Evolutionary conservation across 1,284 basidiomycete species (phyloP).

Genomic region (Salmacisia buchloeana): DNA sequence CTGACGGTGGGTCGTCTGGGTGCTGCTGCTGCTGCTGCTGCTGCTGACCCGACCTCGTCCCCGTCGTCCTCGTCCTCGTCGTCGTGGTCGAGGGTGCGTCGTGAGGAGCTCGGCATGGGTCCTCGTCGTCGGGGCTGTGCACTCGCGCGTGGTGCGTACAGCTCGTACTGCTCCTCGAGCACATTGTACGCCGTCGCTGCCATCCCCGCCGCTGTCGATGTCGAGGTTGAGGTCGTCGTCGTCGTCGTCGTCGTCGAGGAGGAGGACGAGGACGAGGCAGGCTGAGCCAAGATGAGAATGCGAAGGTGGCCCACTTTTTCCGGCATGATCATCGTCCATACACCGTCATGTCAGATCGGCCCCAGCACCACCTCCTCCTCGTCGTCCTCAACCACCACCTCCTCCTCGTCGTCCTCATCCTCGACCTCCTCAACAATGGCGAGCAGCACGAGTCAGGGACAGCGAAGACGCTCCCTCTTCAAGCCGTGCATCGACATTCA

Average conservation of each 20-base stretch:
- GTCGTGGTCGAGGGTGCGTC: not conserved
- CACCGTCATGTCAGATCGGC: no score
- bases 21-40: not conserved
- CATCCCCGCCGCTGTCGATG: not conserved
- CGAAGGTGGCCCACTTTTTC: not conserved
- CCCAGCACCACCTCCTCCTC: no score
- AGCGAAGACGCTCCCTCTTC: slow-evolving; percentile 56
- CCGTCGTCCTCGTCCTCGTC: no score
- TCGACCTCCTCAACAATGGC: no score
- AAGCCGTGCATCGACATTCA: slow-evolving; percentile 96
- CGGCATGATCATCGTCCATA: not conserved
- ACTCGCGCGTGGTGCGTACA: no score
- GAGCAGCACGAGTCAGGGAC: no score
- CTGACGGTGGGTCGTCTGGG: slow-evolving; percentile 43
- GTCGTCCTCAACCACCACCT: no score
- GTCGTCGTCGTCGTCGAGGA: not conserved
- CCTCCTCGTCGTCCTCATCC: no score
- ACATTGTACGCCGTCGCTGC: slow-evolving; percentile 6
- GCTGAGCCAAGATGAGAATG: not conserved
- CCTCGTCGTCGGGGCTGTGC: no score
- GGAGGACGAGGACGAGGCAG: not conserved
- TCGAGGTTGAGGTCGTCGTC: not conserved
- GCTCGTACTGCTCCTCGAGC: slow-evolving; percentile 3
- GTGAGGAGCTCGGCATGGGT: not conserved
- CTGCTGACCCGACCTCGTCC: not conserved